These are phyloP conservation scores for Halenospora varia DNA, from an alignment of 495 filamentous ascomycete species.

Conservation along the genomic window DNA sequence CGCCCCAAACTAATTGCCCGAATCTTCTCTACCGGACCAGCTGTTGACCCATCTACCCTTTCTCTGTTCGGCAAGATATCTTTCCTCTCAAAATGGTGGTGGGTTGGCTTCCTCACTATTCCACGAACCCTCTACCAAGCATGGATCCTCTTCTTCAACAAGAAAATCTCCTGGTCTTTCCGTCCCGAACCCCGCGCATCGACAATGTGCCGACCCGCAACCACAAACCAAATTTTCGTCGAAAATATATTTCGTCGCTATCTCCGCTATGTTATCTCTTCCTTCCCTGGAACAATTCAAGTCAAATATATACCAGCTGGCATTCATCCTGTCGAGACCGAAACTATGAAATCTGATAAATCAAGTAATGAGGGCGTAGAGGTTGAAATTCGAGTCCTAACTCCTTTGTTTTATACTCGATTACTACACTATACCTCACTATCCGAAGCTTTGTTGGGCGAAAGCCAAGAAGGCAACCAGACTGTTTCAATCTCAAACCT, in stretches of 20 bases:
- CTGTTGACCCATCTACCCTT: conserved; percentile 45
- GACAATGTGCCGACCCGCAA: conserved; percentile 46
- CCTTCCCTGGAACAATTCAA: conserved; percentile 31
- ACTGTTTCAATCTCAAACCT: background rate
- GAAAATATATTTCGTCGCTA: conserved; percentile 50
- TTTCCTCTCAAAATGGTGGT: conserved; percentile 56
- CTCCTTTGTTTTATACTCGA: conserved; percentile 56
- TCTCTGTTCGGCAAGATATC: conserved; percentile 32
- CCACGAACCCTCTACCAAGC: conserved; percentile 59
- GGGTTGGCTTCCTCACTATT: conserved; percentile 59
- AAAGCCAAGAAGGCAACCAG: background rate
- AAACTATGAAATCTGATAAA: conserved; percentile 33
- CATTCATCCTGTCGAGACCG: conserved; percentile 27
- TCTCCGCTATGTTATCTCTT: conserved; percentile 44
- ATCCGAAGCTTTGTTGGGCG: background rate
- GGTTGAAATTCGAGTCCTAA: conserved; percentile 48
- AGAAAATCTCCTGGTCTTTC: conserved; percentile 53
- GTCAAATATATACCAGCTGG: conserved; percentile 49
- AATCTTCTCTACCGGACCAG: conserved; percentile 40
- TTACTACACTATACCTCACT: conserved; percentile 42
- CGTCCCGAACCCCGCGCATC: conserved; percentile 49
- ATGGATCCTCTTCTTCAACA: conserved; percentile 43
- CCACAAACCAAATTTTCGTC: conserved; percentile 38
- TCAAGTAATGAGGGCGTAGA: conserved; percentile 17
- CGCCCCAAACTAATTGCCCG: conserved; percentile 52